A percentile compares a stretch with the other conserved stretches of the same genome.
Evolutionary conservation across 257 asterid species (phyloP).

Genomic region (Prunella vulgaris): DNA sequence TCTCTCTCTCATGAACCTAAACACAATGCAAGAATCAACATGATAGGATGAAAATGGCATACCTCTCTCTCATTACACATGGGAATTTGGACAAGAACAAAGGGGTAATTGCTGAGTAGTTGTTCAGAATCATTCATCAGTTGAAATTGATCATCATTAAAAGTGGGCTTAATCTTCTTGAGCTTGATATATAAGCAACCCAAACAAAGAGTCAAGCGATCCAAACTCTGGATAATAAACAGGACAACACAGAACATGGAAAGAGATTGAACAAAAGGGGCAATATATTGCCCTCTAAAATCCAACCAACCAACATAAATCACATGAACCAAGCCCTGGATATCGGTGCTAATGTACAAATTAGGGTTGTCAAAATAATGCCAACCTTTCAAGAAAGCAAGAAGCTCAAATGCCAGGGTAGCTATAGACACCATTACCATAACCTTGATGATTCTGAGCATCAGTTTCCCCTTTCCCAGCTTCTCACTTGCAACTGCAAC

Average conservation of each 20-base stretch:
- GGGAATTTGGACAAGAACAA: conserved; percentile 81
- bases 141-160: conserved; percentile 34
- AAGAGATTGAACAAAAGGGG: conserved; percentile 42
- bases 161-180: conserved; percentile 48
- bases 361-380: conserved; percentile 35
- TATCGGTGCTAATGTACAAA: conserved; percentile 34
- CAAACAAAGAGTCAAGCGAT: conserved; percentile 51
- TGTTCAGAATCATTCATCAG: conserved; percentile 37
- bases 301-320: conserved; percentile 54
- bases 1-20: background rate
- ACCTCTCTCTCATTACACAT: conserved; percentile 80
- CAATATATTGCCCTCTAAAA: conserved; percentile 38
- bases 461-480: conserved; percentile 44
- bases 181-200: conserved; percentile 56
- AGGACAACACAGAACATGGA: conserved; percentile 48
- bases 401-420: conserved; percentile 42
- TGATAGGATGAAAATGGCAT: conserved; percentile 5
- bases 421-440: conserved; percentile 30
- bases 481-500: conserved; percentile 58
- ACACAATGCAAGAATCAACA: background rate
- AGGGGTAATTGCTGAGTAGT: conserved; percentile 31
- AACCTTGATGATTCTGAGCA: conserved; percentile 39
- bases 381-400: conserved; percentile 53
- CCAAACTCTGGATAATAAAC: conserved; percentile 53
- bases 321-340: conserved; percentile 36